A percentile compares a stretch with the other conserved stretches of the same genome.
These are phyloP conservation scores for Noccaea caerulescens DNA, from an alignment of 345 rosid species.

Conservation along the genomic window DNA sequence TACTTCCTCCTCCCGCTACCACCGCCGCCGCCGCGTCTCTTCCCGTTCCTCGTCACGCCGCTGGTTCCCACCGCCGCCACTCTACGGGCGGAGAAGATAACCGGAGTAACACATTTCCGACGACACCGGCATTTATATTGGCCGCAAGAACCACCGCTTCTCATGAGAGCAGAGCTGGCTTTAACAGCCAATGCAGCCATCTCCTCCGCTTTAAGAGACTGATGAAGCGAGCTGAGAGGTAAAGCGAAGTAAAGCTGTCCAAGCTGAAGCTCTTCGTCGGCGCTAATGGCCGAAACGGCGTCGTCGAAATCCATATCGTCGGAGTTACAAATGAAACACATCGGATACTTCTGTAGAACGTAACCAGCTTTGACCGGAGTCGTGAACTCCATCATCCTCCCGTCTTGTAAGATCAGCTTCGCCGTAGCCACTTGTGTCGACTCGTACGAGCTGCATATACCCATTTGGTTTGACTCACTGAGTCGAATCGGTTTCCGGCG, in stretches of 20 bases:
- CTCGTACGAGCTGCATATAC: slow-evolving; percentile 81
- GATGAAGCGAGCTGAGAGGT: slow-evolving; percentile 61
- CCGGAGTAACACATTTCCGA: slow-evolving; percentile 48
- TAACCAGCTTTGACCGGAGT: slow-evolving; percentile 74
- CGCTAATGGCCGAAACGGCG: slow-evolving; percentile 61
- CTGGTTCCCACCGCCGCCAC: slow-evolving; percentile 16
- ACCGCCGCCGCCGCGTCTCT: slow-evolving; percentile 38
- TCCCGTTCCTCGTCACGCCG: slow-evolving; percentile 21
- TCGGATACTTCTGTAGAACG: slow-evolving; percentile 59
- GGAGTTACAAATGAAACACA: slow-evolving; percentile 85
- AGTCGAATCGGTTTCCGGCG: slow-evolving; percentile 20
- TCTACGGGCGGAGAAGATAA: slow-evolving; percentile 42
- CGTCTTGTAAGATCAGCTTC: slow-evolving; percentile 76
- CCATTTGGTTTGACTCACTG: slow-evolving; percentile 52
- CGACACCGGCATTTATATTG: slow-evolving; percentile 54
- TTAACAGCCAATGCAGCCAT: slow-evolving; percentile 99
- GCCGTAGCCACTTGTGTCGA: slow-evolving; percentile 69
- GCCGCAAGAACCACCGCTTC: slow-evolving; percentile 41
- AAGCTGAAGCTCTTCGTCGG: slow-evolving; percentile 74
- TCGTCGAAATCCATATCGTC: slow-evolving; percentile 94
- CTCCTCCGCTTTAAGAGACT: slow-evolving; percentile 70
- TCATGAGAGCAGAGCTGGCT: slow-evolving; percentile 78
- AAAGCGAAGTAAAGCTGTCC: slow-evolving; percentile 88
- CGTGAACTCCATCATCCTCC: slow-evolving; percentile 69
- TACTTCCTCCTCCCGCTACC: slow-evolving; percentile 51